phyloP scores from a whole-genome alignment of 352 stramenopile genomes.

The Peronosclerospora sorghi region DNA sequence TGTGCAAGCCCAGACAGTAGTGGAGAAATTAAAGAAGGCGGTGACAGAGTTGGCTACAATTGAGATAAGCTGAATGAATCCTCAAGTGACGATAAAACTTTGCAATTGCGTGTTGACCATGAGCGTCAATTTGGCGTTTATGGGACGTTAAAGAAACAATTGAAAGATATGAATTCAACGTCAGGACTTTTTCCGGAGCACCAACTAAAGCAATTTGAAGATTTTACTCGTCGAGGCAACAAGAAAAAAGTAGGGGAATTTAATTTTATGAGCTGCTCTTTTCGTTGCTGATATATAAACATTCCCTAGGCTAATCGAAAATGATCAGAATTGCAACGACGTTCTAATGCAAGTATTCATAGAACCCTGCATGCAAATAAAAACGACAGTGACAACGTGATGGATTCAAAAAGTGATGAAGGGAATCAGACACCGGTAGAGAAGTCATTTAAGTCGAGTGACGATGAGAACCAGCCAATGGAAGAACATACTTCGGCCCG shows the following conservation, averaged over 20 bases:
- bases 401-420: not conserved
- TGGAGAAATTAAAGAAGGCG: slow-evolving; percentile 10
- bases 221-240: slow-evolving; percentile 15
- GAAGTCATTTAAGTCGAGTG: too few species aligned
- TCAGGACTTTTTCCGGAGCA: slow-evolving; percentile 12
- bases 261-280: not conserved
- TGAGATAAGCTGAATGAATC: slow-evolving; percentile 2
- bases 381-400: not conserved
- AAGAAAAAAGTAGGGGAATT: slow-evolving; percentile 20
- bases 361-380: slow-evolving; percentile 3
- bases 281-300: not conserved
- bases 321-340: slow-evolving; percentile 9
- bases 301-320: slow-evolving; percentile 18
- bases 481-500: too few species aligned
- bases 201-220: slow-evolving; percentile 10
- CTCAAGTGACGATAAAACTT: not conserved
- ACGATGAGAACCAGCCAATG: too few species aligned
- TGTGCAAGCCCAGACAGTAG: slow-evolving; percentile 9
- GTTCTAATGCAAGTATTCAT: slow-evolving; percentile 13
- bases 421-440: not conserved
- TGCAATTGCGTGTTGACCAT: slow-evolving; percentile 9
- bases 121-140: slow-evolving; percentile 15
- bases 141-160: slow-evolving; percentile 17
- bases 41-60: slow-evolving; percentile 11
- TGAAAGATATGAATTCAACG: slow-evolving; percentile 13